phyloP scores from a whole-genome alignment of 345 rosid species.

The Citrus sinensis region DNA sequence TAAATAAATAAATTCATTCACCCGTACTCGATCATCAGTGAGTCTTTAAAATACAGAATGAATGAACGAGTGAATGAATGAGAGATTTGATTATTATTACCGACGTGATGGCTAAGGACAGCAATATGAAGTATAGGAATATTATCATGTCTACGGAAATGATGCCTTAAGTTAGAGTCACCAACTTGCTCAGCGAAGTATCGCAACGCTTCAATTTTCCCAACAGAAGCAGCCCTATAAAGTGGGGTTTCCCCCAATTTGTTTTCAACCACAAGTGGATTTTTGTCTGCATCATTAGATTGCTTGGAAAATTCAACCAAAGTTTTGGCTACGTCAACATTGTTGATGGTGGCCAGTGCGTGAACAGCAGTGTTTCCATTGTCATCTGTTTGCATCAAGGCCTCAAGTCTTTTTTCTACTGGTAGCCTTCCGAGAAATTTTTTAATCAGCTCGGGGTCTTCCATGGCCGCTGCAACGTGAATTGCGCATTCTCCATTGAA shows the following conservation, averaged over 20 bases:
- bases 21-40: no score
- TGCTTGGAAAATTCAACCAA: background rate
- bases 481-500: background rate
- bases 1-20: no score
- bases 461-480: background rate
- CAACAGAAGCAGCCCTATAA: background rate
- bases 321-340: background rate
- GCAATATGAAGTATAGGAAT: slow-evolving; percentile 1
- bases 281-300: background rate
- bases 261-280: background rate
- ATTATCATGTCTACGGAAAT: background rate
- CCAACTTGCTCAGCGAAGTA: background rate
- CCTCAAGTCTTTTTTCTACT: accelerated
- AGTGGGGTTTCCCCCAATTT: background rate
- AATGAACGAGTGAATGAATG: background rate
- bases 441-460: background rate
- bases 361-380: background rate
- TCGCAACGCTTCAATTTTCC: background rate
- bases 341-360: background rate
- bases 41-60: no score
- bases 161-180: background rate
- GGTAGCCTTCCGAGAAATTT: background rate
- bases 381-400: background rate
- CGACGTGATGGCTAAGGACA: background rate
- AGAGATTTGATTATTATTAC: background rate